Base-by-base conservation (phyloP, 495 filamentous ascomycete genomes). In the Tuber umbilicatum region DNA sequence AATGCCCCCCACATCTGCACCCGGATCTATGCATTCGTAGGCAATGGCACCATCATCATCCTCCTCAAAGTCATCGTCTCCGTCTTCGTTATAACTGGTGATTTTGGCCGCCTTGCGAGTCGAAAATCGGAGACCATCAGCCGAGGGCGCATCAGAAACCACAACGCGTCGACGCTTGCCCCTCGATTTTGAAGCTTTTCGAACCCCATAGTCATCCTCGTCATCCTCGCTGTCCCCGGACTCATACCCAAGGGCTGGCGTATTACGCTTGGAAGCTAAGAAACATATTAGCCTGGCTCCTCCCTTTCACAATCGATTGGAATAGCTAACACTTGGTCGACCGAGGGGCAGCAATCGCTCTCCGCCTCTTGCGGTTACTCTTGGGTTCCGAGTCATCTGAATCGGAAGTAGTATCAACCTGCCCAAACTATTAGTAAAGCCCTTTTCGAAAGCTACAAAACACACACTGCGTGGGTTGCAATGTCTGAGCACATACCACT, bases 21-120 rank as follows among this genome's bases (percentile, higher is more conserved):
- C 79, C 64, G 71, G 76, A 10, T 81, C 80, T 40, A 74, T 74
- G 80, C 94, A 88, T 69, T 90, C 92, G 67, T 90, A 89, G 10
- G 86, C 84, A 19, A 87, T 88, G 42, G 84, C 85, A n/a, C 83
- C 84, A 45, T 89, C 88, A 9, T 88, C 88, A 39, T 93, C 91
- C 74, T 93, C 91, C 72, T 94, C 92, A n/a, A 91, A 90, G 47
- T 90, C 89, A 35, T 89, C 89, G 75, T 94, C 92, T 73, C 90
- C 92, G 79, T 95, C 93, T 81, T 95, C 91, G 81, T 96, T 93
- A 82, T 96, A 96, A 70, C 90, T 94, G 42, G 92, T 91, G 19
- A 97, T 88, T 81, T 92, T 93, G 5, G 91, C 90, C 73, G 94
- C 93, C 74, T 92, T 90, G 71, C 95, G 87, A 50, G 91, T 97